Conservation (phyloP, 768 basidiomycete species). For the Pleurotus eryngii region DNA sequence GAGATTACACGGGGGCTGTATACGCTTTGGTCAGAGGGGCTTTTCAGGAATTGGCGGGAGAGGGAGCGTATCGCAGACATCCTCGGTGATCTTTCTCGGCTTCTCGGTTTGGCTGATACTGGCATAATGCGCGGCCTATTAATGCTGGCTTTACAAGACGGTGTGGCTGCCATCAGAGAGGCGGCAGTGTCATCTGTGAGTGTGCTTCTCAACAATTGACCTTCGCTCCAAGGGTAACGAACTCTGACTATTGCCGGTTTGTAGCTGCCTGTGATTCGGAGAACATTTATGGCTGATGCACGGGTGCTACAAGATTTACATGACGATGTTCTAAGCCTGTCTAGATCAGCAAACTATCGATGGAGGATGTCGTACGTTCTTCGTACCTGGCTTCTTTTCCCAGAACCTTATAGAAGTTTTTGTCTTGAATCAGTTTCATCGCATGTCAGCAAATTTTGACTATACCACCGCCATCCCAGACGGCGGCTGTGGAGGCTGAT, state of each 20-base stretch:
- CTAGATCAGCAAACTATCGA: conserved; percentile 47
- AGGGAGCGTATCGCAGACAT: conserved; percentile 64
- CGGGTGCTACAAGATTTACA: conserved; percentile 34
- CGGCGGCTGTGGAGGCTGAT: conserved; percentile 35
- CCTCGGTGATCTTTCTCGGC: conserved; percentile 45
- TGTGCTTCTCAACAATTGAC: conserved; percentile 12
- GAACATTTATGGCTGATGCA: conserved; percentile 31
- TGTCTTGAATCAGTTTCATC: conserved; percentile 53
- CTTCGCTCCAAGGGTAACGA: background rate
- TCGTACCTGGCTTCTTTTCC: conserved; percentile 2
- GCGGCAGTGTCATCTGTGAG: conserved; percentile 66
- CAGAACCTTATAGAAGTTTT: conserved; percentile 11
- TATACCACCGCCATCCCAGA: conserved; percentile 27
- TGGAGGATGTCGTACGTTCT: conserved; percentile 70
- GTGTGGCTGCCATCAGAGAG: conserved; percentile 82
- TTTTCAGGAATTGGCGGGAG: conserved; percentile 74
- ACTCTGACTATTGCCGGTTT: conserved; percentile 9
- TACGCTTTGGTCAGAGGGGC: conserved; percentile 53
- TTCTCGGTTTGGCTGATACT: conserved; percentile 37
- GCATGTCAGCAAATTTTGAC: conserved; percentile 68
- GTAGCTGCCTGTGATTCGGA: conserved; percentile 49
- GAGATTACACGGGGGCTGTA: conserved; percentile 44
- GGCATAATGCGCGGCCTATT: conserved; percentile 54
- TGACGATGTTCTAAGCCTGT: conserved; percentile 39
- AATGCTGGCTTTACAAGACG: conserved; percentile 64